Base-by-base conservation (phyloP, 176 grass and related monocot genomes). In the Urochloa ruziziensis region DNA sequence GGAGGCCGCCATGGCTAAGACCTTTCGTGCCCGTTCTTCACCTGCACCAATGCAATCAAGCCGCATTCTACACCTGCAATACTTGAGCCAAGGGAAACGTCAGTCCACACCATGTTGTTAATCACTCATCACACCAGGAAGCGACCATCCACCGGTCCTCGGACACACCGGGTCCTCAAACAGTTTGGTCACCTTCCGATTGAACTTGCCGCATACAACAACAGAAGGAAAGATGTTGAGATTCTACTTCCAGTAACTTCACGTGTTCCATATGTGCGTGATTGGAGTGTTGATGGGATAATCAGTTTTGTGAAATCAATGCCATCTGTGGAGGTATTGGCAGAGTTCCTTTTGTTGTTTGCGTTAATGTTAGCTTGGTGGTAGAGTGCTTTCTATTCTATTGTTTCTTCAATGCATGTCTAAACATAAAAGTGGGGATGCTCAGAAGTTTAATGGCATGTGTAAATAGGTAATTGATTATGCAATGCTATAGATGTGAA, bases 251-350 rank as follows among this genome's bases (percentile, higher is more conserved):
- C 73, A 18, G 56, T 79, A 73, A 83, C 65, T 65, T 84, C 74
- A 57, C 66, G 44, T 70, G 70, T 88, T 73, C 80, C 64, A 34
- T 72, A 1, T 23, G 74, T 79, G 18, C 56, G 0, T 54, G 80
- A 84, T 64, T 84, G 80, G 66, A 88, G 74, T 23, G 81, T 72
- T 83, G 80, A 88, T 83, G 86, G 86, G 25, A 78, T 88, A 65
- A 79, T 83, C 44, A 19, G 25, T 71, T 27, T 23, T 78, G 86
- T 73, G 17, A 46, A 78, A 32, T 73, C 44, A 75, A 28, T 79
- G 77, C 60, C 61, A 33, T 48, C 29, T 2, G 29, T 35, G 47
- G 21, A 54, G 84, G 84, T 86, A 86, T 68, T 75, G 9, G 16
- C 25, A 56, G 46, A 66, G 7, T 44, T 43, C 15, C 14, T 28